Conservation (phyloP, 306 rosid genomes). For the Sicyos baderoa region DNA sequence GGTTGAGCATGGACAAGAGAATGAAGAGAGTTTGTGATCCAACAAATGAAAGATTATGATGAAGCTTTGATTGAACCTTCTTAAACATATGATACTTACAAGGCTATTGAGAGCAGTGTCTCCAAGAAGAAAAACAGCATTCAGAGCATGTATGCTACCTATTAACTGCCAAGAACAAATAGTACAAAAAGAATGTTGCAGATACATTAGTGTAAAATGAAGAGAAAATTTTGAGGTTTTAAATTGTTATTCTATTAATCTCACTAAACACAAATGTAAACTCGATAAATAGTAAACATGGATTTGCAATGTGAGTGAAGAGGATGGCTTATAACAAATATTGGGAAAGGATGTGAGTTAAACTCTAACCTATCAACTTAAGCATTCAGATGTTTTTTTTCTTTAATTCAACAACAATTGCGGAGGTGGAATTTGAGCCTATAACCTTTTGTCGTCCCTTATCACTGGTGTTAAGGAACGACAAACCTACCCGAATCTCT, state of each 20-base stretch:
- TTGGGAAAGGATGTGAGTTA: not conserved
- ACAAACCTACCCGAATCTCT: too few relatives aligned
- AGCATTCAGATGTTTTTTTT: not conserved
- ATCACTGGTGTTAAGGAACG: too few relatives aligned
- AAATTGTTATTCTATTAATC: not conserved
- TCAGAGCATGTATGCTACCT: slow-evolving; percentile 66
- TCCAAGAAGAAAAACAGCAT: slow-evolving; percentile 52
- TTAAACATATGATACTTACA: slow-evolving; percentile 35
- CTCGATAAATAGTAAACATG: not conserved
- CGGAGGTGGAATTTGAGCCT: too few relatives aligned
- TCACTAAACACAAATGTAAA: not conserved
- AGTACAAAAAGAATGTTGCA: not conserved
- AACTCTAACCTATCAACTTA: not conserved
- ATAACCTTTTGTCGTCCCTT: too few relatives aligned
- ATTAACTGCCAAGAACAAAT: slow-evolving; percentile 47
- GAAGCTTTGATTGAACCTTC: not conserved
- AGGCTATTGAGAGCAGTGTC: slow-evolving; percentile 65
- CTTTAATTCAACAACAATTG: too few relatives aligned
- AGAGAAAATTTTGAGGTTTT: not conserved
- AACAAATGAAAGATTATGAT: not conserved
- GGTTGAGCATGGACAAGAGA: slow-evolving; percentile 3
- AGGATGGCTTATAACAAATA: not conserved
- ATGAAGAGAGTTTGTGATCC: not conserved
- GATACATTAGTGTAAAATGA: not conserved
- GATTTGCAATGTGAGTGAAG: not conserved